phyloP scores from a whole-genome alignment of 306 rosid species.

The Medicago arabica region DNA sequence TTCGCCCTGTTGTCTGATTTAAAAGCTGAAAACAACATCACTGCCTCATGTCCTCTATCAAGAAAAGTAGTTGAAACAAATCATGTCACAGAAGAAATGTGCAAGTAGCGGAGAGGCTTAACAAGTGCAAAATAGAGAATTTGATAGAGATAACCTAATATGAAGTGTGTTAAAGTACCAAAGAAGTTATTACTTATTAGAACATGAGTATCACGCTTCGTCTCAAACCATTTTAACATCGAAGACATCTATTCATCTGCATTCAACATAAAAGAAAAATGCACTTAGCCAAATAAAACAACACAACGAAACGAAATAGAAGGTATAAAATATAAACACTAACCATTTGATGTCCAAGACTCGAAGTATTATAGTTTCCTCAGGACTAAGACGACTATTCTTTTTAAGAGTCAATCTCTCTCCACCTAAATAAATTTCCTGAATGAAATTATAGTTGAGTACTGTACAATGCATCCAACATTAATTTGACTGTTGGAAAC shows the following conservation, averaged over 20 bases:
- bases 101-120: background rate
- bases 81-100: background rate
- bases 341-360: background rate
- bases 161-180: background rate
- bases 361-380: background rate
- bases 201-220: background rate
- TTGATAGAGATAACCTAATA: background rate
- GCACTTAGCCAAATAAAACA: background rate
- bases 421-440: slow-evolving; percentile 1
- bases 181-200: background rate
- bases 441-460: background rate
- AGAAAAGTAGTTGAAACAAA: background rate
- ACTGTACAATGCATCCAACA: background rate
- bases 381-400: background rate
- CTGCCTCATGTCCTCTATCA: slow-evolving; percentile 20
- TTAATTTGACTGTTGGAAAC: background rate
- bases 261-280: background rate
- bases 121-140: background rate
- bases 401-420: background rate
- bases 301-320: background rate
- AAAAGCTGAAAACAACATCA: slow-evolving; percentile 37
- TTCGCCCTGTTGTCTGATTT: slow-evolving; percentile 16
- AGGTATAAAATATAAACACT: background rate
- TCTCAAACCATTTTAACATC: background rate
- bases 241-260: background rate